Conservation (phyloP, 371 early-diverging fungal genomes). For the Pancytospora epiphaga region DNA sequence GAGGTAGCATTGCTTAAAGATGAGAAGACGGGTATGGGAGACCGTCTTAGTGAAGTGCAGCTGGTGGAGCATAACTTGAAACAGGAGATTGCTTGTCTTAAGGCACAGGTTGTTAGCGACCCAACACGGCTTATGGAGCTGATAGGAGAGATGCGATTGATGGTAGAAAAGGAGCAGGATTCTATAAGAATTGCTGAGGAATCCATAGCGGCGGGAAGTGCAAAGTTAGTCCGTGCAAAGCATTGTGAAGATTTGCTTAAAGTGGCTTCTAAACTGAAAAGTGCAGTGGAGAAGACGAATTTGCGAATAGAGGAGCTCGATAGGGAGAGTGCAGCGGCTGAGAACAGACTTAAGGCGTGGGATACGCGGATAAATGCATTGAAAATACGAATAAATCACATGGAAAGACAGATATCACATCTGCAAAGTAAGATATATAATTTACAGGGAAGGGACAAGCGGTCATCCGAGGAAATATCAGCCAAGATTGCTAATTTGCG, state of each 20-base stretch:
- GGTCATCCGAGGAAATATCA: constrained; percentile 27
- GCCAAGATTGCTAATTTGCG: constrained; percentile 34
- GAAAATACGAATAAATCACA: constrained; percentile 39
- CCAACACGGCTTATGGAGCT: constrained; percentile 45
- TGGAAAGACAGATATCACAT: constrained; percentile 48
- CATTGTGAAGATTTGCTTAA: constrained; percentile 16
- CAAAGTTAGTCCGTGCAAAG: background rate
- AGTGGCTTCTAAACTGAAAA: constrained; percentile 6
- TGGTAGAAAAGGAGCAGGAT: constrained; percentile 37
- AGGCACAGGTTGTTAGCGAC: constrained; percentile 51
- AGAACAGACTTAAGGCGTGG: constrained; percentile 34
- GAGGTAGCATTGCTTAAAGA: constrained; percentile 34
- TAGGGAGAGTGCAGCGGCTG: constrained; percentile 23
- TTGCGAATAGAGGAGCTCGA: constrained; percentile 24
- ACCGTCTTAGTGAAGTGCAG: constrained; percentile 39
- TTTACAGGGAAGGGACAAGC: constrained; percentile 42
- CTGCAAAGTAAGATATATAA: constrained; percentile 46
- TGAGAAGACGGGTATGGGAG: constrained; percentile 34
- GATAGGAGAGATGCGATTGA: constrained; percentile 49
- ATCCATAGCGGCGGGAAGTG: constrained; percentile 7
- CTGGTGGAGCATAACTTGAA: constrained; percentile 37
- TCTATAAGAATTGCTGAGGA: constrained; percentile 16
- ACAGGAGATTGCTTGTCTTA: constrained; percentile 46
- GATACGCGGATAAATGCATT: constrained; percentile 36
- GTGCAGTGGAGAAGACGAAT: constrained; percentile 3